Percentiles rank a stretch among this genome's conserved stretches.
Conservation (phyloP, 495 filamentous ascomycete species). For the Pyrenopolyporus hunteri region DNA sequence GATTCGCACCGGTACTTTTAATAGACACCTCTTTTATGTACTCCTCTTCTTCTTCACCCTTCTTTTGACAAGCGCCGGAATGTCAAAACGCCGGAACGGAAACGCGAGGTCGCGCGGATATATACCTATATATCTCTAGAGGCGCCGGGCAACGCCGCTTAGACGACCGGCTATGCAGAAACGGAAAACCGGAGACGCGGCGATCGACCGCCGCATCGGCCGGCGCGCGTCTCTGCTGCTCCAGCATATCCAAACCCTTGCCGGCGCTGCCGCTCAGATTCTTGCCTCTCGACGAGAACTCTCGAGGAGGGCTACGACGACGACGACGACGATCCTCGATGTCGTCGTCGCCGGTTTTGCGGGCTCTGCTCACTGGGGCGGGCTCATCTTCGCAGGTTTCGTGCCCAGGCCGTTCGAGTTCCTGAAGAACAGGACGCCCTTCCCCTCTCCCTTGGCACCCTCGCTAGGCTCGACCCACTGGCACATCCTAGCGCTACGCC, state of each 20-base stretch:
- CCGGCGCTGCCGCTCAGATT: neutral
- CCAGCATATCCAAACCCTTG: constrained; percentile 10
- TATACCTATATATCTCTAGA: too few relatives aligned
- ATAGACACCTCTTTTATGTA: constrained; percentile 1
- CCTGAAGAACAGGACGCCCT: constrained; percentile 72
- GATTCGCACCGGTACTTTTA: constrained; percentile 3
- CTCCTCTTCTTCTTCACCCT: neutral
- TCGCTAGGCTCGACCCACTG: constrained; percentile 76
- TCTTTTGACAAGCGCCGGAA: too few relatives aligned
- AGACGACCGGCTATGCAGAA: too few relatives aligned
- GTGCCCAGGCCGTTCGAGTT: constrained; percentile 78
- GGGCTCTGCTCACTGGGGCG: constrained; percentile 19
- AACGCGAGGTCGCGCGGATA: neutral
- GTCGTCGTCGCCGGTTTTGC: too few relatives aligned
- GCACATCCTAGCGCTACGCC: constrained; percentile 69
- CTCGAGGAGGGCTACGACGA: too few relatives aligned
- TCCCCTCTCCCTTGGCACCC: constrained; percentile 66
- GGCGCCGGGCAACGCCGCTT: too few relatives aligned
- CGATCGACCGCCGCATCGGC: too few relatives aligned
- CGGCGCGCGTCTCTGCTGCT: too few relatives aligned
- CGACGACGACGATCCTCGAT: too few relatives aligned
- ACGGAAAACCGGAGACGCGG: too few relatives aligned
- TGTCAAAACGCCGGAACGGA: neutral
- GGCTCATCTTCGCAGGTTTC: constrained; percentile 60
- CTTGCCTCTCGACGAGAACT: too few relatives aligned